Base-by-base conservation (phyloP, 2,329 filamentous ascomycete genomes). In the Ceratocystis cacaofunesta region DNA sequence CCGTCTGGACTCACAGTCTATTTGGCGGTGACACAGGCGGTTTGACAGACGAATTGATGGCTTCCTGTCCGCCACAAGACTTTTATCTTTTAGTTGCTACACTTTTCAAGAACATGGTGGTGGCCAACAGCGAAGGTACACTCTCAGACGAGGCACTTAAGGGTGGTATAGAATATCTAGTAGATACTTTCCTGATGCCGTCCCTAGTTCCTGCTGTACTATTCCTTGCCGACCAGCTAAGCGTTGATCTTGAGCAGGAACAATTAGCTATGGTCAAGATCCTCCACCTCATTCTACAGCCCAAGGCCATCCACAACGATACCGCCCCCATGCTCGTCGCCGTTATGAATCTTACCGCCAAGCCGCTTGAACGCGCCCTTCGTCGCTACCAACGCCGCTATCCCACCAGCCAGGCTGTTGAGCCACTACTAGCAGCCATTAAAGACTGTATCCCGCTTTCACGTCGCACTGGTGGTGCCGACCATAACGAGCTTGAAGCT, bases 61-160 rank as follows among this genome's bases (percentile, higher is more conserved):
- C 88, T 7, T 88, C 87, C 1, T 94, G 89, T 70, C 85, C 86
- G 1, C 90, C 90, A 0, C 89, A 92, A 71, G 85, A 91, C 48
- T 94, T 94, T 72, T 92, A 92, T 70, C 76, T 89, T 19, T 79
- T 94, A 3, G 84, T 91, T 15, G 87, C 90, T 1, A 87, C 88
- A 0, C 76, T 94, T 0, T 91, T 92, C 72, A 82, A 87, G 69
- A 87, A 90, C 69, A 89, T 87, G 52, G 82, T 90, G 0, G 77
- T 87, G 44, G 89, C 88, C 0, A 85, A 85, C 69, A 82, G 82
- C n/a, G 79, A 80, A 1, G 84, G 84, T 5, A 78, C 83, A 50
- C 74, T 95, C 3, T 81, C 81, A 0, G 82, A 90, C 57, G 86
- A 91, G 48, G 83, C 80, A 44, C 79, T 94, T 0, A 90, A 87